phyloP scores from a whole-genome alignment of 2,329 filamentous ascomycete species.

The Colletotrichum liaoningense region DNA sequence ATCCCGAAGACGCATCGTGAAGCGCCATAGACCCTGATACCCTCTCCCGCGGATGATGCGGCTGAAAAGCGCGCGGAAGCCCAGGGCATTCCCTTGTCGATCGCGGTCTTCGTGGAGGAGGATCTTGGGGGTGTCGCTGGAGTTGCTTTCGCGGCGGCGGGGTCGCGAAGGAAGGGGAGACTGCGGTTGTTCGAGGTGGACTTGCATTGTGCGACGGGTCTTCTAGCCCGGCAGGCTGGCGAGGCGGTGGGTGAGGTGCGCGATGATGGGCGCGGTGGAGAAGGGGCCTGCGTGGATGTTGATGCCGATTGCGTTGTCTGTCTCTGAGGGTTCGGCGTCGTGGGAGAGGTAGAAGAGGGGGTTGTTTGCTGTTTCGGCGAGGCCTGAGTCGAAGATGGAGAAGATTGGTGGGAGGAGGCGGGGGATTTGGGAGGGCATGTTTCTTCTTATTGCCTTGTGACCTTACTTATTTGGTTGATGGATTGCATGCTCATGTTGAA shows the following conservation, averaged over 20 bases:
- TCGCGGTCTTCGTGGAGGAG: neutral
- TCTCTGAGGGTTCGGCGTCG: conserved; percentile 1
- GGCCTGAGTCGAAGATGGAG: neutral
- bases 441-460: neutral
- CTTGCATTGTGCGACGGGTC: conserved; percentile 1
- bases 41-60: neutral
- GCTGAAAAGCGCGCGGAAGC: neutral
- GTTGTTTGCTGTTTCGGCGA: neutral
- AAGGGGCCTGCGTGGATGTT: conserved; percentile 12
- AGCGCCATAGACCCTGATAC: neutral
- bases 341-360: conserved; percentile 2
- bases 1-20: neutral
- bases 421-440: neutral
- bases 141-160: neutral
- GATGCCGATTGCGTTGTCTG: neutral
- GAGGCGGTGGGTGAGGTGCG: conserved; percentile 2
- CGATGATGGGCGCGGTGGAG: neutral
- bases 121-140: neutral
- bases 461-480: neutral
- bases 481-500: neutral
- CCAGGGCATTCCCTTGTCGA: neutral
- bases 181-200: neutral
- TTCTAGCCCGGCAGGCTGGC: conserved; percentile 1
- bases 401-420: neutral
- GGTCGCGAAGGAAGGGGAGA: neutral